Evolutionary conservation across 106 monocot genomes (phyloP).

Genomic region (Dactylorhiza incarnata): DNA sequence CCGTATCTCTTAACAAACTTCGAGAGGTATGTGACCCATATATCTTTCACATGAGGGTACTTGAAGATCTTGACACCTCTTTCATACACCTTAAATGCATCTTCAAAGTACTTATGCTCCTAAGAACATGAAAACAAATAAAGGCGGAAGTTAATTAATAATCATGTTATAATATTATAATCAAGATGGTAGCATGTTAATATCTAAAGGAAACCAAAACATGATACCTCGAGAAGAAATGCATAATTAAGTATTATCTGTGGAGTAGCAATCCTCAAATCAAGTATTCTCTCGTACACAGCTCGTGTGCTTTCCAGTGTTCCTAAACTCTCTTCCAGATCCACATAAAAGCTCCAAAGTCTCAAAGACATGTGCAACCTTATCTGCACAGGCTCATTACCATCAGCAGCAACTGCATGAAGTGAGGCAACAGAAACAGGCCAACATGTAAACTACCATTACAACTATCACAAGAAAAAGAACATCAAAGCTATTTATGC

Average conservation of each 20-base stretch:
- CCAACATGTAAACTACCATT: neutral
- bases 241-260: conserved; percentile 97
- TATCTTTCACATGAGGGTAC: conserved; percentile 94
- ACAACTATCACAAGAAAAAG: neutral
- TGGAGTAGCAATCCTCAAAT: conserved; percentile 92
- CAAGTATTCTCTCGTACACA: conserved; percentile 93
- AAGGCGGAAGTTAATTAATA: neutral
- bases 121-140: conserved; percentile 4
- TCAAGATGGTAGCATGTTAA: neutral
- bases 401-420: conserved; percentile 84
- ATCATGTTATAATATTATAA: neutral
- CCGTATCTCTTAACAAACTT: conserved; percentile 96
- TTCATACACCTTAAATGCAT: conserved; percentile 99
- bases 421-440: neutral
- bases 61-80: conserved; percentile 98
- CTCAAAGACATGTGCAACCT: conserved; percentile 84
- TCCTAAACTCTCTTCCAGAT: conserved; percentile 89
- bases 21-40: conserved; percentile 93
- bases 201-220: neutral
- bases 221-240: conserved; percentile 76
- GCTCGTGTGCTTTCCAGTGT: conserved; percentile 75
- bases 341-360: conserved; percentile 93
- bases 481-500: neutral
- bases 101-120: conserved; percentile 95
- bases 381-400: conserved; percentile 91